phyloP scores from a whole-genome alignment of 163 green algal genomes.

The Coccomyxa subellipsoidea region DNA sequence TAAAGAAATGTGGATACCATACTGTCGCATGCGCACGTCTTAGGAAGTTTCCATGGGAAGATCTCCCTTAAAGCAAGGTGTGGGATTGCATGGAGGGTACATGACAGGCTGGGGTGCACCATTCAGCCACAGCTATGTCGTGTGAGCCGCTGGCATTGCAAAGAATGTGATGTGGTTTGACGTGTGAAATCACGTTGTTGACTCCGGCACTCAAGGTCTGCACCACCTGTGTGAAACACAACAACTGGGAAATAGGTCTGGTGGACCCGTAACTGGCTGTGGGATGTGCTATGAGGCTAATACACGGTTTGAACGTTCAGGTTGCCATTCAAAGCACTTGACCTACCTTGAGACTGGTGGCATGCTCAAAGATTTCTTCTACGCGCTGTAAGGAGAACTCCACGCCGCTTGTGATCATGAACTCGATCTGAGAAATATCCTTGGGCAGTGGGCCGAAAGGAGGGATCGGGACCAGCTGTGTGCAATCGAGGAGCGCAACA shows the following conservation, averaged over 20 bases:
- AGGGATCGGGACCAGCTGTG: background rate
- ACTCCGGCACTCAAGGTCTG: background rate
- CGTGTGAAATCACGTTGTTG: background rate
- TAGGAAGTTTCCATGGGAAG: background rate
- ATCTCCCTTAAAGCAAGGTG: no score
- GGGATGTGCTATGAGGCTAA: background rate
- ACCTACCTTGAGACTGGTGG: background rate
- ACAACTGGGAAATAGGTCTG: background rate
- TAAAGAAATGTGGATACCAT: background rate
- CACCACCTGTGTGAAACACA: background rate
- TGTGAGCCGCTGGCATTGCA: conserved; percentile 2
- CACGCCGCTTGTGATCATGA: background rate
- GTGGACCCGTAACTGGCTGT: background rate
- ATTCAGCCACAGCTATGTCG: conserved; percentile 1
- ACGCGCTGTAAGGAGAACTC: background rate
- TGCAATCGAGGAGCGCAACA: background rate
- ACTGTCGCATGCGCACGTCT: background rate
- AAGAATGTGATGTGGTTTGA: background rate
- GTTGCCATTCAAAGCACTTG: background rate
- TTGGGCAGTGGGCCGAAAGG: background rate
- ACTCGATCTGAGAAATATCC: background rate
- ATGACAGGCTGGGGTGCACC: background rate
- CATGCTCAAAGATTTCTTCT: background rate
- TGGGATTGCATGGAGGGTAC: no score
- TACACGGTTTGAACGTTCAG: background rate